Percentiles rank a stretch among this genome's conserved stretches.
These are phyloP conservation scores for Cupressus sempervirens DNA, from an alignment of 75 land plant genomes.

Conservation along the genomic window DNA sequence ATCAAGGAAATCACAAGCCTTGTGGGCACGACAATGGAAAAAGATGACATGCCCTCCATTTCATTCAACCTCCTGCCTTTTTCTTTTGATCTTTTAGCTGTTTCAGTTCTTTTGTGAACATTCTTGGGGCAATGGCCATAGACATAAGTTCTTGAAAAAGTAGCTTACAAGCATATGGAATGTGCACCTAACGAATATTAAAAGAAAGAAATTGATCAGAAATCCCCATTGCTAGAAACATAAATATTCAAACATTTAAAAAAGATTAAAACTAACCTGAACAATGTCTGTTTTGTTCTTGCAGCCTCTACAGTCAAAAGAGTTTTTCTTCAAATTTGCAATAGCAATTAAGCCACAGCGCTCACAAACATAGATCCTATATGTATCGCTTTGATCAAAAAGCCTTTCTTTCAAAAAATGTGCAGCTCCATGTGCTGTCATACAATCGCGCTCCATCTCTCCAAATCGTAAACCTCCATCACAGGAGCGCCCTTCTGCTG, in stretches of 20 bases:
- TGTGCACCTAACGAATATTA: slow-evolving; percentile 68
- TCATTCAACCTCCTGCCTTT: slow-evolving; percentile 24
- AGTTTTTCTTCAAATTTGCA: slow-evolving; percentile 94
- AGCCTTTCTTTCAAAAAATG: slow-evolving; percentile 92
- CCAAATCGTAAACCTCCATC: slow-evolving; percentile 99
- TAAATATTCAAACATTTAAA: background rate
- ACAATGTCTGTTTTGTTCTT: slow-evolving; percentile 99
- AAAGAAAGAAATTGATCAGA: background rate
- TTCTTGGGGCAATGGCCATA: slow-evolving; percentile 99
- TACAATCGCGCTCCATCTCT: slow-evolving; percentile 99
- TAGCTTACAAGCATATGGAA: slow-evolving; percentile 98
- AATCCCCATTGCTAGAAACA: background rate
- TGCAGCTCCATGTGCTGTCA: slow-evolving; percentile 99
- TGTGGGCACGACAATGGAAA: background rate
- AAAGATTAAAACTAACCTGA: slow-evolving; percentile 51
- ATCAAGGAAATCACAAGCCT: background rate
- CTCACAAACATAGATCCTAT: slow-evolving; percentile 96
- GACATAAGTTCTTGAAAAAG: slow-evolving; percentile 99
- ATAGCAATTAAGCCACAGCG: slow-evolving; percentile 96
- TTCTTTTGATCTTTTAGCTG: slow-evolving; percentile 41
- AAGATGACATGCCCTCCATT: background rate
- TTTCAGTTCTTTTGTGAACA: slow-evolving; percentile 89
- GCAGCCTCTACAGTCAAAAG: slow-evolving; percentile 98
- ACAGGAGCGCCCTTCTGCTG: slow-evolving; percentile 98
- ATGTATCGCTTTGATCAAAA: slow-evolving; percentile 99